A percentile compares a stretch with the other conserved stretches of the same genome.
phyloP scores from a whole-genome alignment of 2,329 filamentous ascomycete species.

The Trichoderma sp. region DNA sequence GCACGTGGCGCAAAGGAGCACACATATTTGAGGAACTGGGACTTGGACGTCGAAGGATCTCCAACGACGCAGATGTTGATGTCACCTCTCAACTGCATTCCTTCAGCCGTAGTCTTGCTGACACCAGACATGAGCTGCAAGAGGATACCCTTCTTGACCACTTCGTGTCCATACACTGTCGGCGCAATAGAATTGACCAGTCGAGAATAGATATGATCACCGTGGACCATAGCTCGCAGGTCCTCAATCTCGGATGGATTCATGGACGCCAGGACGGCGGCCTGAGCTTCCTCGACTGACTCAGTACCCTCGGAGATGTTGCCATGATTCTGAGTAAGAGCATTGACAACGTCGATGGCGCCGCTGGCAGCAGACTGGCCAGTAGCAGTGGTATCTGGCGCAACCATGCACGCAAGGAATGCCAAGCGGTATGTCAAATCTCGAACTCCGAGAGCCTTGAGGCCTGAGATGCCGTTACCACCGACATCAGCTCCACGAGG shows the following conservation, averaged over 20 bases:
- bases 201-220: constrained; percentile 89
- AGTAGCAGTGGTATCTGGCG: constrained; percentile 77
- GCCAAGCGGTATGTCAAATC: constrained; percentile 93
- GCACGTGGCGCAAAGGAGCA: constrained; percentile 95
- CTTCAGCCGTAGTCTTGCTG: constrained; percentile 85
- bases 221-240: constrained; percentile 88
- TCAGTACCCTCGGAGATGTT: constrained; percentile 59
- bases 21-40: constrained; percentile 96
- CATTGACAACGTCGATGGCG: constrained; percentile 79
- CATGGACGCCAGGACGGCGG: constrained; percentile 81
- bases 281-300: constrained; percentile 80
- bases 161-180: constrained; percentile 95
- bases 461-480: constrained; percentile 78
- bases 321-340: constrained; percentile 63
- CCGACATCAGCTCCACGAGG: constrained; percentile 75
- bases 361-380: constrained; percentile 64
- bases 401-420: constrained; percentile 97
- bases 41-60: constrained; percentile 95
- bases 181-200: constrained; percentile 92
- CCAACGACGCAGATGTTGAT: constrained; percentile 99
- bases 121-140: constrained; percentile 96
- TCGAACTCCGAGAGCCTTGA: constrained; percentile 90
- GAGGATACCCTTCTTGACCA: constrained; percentile 95
- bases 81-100: constrained; percentile 92
- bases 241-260: constrained; percentile 87